phyloP scores from a whole-genome alignment of 2,329 filamentous ascomycete genomes.

The Davidsoniella australis region DNA sequence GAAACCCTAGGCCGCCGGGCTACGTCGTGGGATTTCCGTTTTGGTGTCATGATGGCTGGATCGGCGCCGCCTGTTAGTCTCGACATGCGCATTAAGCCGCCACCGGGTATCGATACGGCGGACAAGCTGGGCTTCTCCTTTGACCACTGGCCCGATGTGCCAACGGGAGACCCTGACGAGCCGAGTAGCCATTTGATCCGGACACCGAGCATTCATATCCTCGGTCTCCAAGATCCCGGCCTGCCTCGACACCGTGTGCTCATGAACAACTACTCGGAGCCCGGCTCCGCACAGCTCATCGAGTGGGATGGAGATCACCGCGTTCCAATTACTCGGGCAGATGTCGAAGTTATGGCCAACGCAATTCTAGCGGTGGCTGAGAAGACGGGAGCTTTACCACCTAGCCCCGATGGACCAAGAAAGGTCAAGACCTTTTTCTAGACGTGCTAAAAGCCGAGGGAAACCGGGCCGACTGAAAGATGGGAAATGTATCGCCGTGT shows the following conservation, averaged over 20 bases:
- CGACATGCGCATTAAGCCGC: constrained; percentile 20
- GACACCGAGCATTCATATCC: constrained; percentile 50
- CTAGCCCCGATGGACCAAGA: no score
- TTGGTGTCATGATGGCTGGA: constrained; percentile 45
- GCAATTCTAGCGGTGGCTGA: constrained; percentile 34
- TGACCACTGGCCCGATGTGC: constrained; percentile 24
- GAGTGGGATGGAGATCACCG: constrained; percentile 62
- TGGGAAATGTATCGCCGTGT: no score
- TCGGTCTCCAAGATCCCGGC: constrained; percentile 43
- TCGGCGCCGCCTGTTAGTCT: constrained; percentile 41
- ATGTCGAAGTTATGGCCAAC: constrained; percentile 41
- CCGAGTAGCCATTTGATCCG: constrained; percentile 29
- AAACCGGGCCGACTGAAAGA: no score
- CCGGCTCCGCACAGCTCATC: constrained; percentile 35
- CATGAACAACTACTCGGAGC: constrained; percentile 40
- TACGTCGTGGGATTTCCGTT: constrained; percentile 31
- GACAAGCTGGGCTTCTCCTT: constrained; percentile 21
- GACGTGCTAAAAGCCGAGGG: no score
- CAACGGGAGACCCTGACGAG: constrained; percentile 6
- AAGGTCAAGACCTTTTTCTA: no score
- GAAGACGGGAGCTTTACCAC: constrained; percentile 1
- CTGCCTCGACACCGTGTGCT: constrained; percentile 40
- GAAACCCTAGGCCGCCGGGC: constrained; percentile 20
- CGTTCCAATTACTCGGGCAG: constrained; percentile 48
- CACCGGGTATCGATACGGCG: constrained; percentile 15